Conservation (phyloP, 2,329 filamentous ascomycete genomes). For the Westerdykella sp. region DNA sequence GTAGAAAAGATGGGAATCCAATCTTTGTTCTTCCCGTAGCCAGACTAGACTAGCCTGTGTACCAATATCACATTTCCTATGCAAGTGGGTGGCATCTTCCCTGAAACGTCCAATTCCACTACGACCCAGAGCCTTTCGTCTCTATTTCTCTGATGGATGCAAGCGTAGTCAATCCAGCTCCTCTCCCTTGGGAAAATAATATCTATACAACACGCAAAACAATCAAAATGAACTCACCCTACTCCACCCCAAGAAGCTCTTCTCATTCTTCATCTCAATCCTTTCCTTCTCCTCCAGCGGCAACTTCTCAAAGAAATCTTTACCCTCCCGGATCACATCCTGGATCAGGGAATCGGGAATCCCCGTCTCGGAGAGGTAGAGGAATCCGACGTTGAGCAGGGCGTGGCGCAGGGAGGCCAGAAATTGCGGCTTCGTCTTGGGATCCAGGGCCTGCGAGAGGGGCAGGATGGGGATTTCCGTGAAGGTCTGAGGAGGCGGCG, state of each 20-base stretch:
- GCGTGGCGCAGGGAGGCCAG: slow-evolving; percentile 65
- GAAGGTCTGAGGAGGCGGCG: slow-evolving; percentile 46
- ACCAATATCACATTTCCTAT: too few species aligned
- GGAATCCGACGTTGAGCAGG: slow-evolving; percentile 78
- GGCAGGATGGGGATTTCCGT: slow-evolving; percentile 71
- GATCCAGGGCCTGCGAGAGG: slow-evolving; percentile 58
- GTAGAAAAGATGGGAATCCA: too few species aligned
- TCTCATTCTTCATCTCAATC: slow-evolving; percentile 48
- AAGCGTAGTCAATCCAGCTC: too few species aligned
- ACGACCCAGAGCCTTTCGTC: too few species aligned
- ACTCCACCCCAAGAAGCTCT: slow-evolving; percentile 45
- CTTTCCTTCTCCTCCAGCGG: slow-evolving; percentile 66
- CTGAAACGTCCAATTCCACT: too few species aligned
- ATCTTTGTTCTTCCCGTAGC: too few species aligned
- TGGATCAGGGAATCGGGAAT: slow-evolving; percentile 55
- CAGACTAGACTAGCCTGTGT: too few species aligned
- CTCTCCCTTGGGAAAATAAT: not conserved
- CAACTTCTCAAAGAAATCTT: slow-evolving; percentile 66
- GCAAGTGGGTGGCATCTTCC: too few species aligned
- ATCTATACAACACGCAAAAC: not conserved
- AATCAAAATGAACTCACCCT: slow-evolving; percentile 30
- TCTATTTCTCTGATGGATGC: too few species aligned
- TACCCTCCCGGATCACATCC: slow-evolving; percentile 61
- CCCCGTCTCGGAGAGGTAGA: slow-evolving; percentile 72
- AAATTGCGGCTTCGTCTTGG: slow-evolving; percentile 67